Percentiles rank a stretch among this genome's conserved stretches.
Evolutionary conservation across 1,139 yeast genomes (phyloP).

Genomic region (Scheffersomyces titani): DNA sequence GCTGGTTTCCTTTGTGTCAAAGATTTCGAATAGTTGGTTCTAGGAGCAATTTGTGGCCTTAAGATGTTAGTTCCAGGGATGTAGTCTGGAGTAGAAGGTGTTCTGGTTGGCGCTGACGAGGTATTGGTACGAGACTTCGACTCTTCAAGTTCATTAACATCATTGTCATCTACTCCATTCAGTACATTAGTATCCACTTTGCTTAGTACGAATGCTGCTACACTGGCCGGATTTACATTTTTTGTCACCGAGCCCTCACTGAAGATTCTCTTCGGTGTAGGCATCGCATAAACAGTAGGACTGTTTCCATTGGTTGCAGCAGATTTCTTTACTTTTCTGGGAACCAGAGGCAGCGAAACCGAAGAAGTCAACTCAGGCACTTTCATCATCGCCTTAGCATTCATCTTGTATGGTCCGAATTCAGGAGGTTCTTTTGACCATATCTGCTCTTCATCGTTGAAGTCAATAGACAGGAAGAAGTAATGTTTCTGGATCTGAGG

Average conservation of each 20-base stretch:
- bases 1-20: slow-evolving; percentile 13
- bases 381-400: slow-evolving; percentile 59
- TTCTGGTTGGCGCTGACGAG: slow-evolving; percentile 4
- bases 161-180: slow-evolving; percentile 14
- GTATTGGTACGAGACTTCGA: slow-evolving; percentile 2
- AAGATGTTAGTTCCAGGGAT: slow-evolving; percentile 63
- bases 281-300: slow-evolving; percentile 5
- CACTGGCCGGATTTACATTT: slow-evolving; percentile 40
- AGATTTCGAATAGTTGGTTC: slow-evolving; percentile 32
- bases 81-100: slow-evolving; percentile 29
- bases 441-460: slow-evolving; percentile 61
- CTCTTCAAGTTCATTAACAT: slow-evolving; percentile 5
- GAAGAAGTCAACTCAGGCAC: slow-evolving; percentile 44
- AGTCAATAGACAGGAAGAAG: slow-evolving; percentile 69
- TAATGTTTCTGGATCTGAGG: slow-evolving; percentile 52
- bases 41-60: slow-evolving; percentile 50
- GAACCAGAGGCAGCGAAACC: slow-evolving; percentile 17
- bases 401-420: slow-evolving; percentile 64
- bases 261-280: slow-evolving; percentile 13
- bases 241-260: slow-evolving; percentile 18
- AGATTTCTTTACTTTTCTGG: slow-evolving; percentile 12
- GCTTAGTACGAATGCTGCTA: slow-evolving; percentile 47
- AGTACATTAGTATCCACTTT: slow-evolving; percentile 19
- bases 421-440: slow-evolving; percentile 80
- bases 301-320: slow-evolving; percentile 7